Conservation (phyloP, 148 eudicot species). For the Chenopodium quinoa region DNA sequence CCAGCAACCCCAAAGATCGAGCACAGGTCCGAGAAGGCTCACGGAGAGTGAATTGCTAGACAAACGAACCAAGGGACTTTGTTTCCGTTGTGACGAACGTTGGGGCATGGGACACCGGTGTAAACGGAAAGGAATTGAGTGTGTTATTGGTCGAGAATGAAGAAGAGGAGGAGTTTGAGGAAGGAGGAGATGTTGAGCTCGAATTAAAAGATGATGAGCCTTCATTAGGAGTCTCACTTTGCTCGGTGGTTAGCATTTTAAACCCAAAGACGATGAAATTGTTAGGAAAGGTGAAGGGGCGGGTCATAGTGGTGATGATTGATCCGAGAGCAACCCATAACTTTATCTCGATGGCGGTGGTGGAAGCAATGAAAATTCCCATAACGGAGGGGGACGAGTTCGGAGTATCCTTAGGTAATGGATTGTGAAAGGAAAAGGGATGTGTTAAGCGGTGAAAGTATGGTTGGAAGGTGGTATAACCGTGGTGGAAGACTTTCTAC, state of each 20-base stretch:
- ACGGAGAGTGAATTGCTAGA: too few relatives aligned
- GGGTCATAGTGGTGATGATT: background rate
- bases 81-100: too few relatives aligned
- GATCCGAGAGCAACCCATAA: background rate
- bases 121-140: too few relatives aligned
- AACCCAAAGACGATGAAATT: background rate
- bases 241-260: background rate
- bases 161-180: too few relatives aligned
- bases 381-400: background rate
- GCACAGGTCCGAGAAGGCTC: too few relatives aligned
- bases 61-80: too few relatives aligned
- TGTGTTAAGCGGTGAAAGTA: background rate
- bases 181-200: too few relatives aligned
- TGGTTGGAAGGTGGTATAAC: background rate
- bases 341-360: background rate
- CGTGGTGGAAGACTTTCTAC: background rate
- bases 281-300: background rate
- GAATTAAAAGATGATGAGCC: too few relatives aligned
- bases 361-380: accelerated
- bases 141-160: too few relatives aligned
- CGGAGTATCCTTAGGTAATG: background rate
- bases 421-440: background rate
- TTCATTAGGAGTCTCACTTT: too few relatives aligned
- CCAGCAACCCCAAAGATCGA: too few relatives aligned
- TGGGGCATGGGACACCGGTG: too few relatives aligned